These are phyloP conservation scores for Lavandula angustifolia DNA, from an alignment of 257 asterid genomes.

Conservation along the genomic window DNA sequence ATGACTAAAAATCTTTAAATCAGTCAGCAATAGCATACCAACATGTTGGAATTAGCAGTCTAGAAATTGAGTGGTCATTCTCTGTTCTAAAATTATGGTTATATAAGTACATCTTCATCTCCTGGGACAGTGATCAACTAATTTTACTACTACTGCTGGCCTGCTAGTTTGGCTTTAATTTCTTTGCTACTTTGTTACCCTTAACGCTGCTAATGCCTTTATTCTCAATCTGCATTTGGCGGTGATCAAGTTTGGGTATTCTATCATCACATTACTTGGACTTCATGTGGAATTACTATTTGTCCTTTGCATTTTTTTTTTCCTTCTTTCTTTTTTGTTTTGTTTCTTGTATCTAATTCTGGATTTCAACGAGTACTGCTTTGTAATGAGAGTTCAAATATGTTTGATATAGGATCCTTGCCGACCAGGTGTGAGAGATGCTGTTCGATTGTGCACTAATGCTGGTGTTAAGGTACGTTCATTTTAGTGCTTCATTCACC, in stretches of 20 bases:
- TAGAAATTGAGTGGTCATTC: neutral
- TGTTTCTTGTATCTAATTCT: conserved; percentile 6
- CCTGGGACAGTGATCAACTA: neutral
- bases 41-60: neutral
- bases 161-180: neutral
- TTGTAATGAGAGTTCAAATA: conserved; percentile 20
- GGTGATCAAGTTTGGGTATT: neutral
- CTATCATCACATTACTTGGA: neutral
- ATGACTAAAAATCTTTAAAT: neutral
- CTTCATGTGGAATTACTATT: neutral
- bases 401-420: conserved; percentile 78
- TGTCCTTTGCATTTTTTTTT: neutral
- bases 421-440: conserved; percentile 79
- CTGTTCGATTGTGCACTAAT: conserved; percentile 72
- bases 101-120: neutral
- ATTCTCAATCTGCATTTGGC: neutral
- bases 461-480: conserved; percentile 89
- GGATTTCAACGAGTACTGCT: conserved; percentile 6
- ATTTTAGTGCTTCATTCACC: neutral
- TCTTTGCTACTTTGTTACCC: neutral
- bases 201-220: neutral
- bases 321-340: neutral
- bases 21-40: conserved; percentile 4
- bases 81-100: conserved; percentile 4
- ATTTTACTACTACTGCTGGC: conserved; percentile 1